These are phyloP conservation scores for Glycine latifolia DNA, from an alignment of 306 rosid species.

Conservation along the genomic window DNA sequence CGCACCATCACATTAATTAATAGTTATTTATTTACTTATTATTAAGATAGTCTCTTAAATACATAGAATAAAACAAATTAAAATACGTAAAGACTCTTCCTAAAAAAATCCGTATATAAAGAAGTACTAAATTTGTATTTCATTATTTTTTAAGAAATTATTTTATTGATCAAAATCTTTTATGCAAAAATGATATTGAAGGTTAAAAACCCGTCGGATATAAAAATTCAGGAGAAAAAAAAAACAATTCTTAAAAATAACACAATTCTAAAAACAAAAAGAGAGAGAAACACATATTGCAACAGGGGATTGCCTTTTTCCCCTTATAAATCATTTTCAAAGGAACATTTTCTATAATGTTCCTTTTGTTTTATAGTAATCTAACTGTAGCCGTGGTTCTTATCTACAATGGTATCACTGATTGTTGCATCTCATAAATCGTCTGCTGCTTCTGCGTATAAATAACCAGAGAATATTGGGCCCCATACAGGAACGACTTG, in stretches of 20 bases:
- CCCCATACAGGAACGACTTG: background rate
- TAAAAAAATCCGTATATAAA: too few species aligned
- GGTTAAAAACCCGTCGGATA: too few species aligned
- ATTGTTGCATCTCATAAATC: background rate
- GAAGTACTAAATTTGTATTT: background rate
- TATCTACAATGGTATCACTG: background rate
- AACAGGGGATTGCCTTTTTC: background rate
- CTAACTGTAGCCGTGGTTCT: background rate
- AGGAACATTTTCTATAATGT: background rate
- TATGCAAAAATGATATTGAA: too few species aligned
- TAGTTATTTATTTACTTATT: background rate
- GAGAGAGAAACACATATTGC: background rate
- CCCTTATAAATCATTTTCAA: background rate
- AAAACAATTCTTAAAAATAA: too few species aligned
- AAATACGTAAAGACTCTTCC: too few species aligned
- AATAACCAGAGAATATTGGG: background rate
- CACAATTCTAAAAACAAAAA: too few species aligned
- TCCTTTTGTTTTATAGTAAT: background rate
- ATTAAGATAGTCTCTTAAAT: background rate
- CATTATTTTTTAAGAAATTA: too few species aligned
- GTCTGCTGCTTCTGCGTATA: background rate
- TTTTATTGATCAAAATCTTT: too few species aligned
- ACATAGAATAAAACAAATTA: background rate
- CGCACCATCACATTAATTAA: background rate
- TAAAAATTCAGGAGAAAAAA: background rate